Base-by-base conservation (phyloP, 129 eudicot genomes). In the Rutidosis leptorrhynchoides region DNA sequence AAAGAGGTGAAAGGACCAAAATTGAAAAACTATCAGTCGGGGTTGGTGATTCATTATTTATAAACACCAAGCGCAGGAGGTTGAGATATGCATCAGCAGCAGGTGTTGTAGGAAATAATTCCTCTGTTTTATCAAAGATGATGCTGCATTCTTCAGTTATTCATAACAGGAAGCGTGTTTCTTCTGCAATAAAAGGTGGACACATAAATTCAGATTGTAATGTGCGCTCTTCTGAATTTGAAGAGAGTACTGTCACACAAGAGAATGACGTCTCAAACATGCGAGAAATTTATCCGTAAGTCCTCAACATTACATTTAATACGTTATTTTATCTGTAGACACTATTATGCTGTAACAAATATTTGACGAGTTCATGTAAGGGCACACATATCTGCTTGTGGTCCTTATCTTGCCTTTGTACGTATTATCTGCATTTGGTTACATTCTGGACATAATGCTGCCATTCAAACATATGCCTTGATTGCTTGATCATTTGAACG, bases 141-240 rank as follows among this genome's bases (percentile, higher is more conserved):
- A 67, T 68, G 42, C 72, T 71, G 23, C 60, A 58, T 57, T 71
- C 59, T 12, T 81, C 88, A 5, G 24, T 82, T 74, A 46, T 80
- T 58, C 78, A 78, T 69, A 77, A 68, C 27, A 88, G 90, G 72
- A 83, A 66, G 58, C 70, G 8, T 7, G 12, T 52, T 24, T 75
- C 74, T 55, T 59, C 83, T 3, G 49, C 55, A 28, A 42, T 81
- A 1, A 60, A 74, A 43, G 64, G n/a, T n/a, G n/a, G 61, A 24
- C 78, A 54, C 62, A 37, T 75, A 58, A 78, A 77, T 59, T 80
- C 90, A 45, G 90, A 85, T 69, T 74, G 62, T 60, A 48, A 65
- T 52, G 77, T 82, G 74, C 77, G 57, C 20, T 66, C 85, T 64
- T 74, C 83, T 68, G 83, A 84, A 58, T 69, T 53, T 72, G 94